A percentile compares a stretch with the other conserved stretches of the same genome.
Conservation (phyloP, 2,329 filamentous ascomycete genomes). For the Magnaporthiopsis poae region DNA sequence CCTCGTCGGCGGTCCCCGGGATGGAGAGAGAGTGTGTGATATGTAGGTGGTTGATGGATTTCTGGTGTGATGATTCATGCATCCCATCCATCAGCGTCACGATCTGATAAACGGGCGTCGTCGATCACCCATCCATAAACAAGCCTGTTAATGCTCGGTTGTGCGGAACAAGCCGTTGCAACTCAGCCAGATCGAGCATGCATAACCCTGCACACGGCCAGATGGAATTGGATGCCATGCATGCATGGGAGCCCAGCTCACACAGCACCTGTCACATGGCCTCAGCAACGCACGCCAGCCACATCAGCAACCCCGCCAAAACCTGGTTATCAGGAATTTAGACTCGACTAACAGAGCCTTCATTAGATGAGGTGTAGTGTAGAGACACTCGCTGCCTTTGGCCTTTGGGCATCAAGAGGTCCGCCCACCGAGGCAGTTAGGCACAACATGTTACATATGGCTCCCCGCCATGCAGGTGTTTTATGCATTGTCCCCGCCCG, state of each 20-base stretch:
- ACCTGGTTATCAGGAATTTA: not conserved
- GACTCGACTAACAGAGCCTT: too few relatives aligned
- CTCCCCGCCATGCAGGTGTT: not conserved
- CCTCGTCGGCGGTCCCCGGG: too few relatives aligned
- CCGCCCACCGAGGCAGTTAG: not conserved
- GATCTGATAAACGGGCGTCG: not conserved
- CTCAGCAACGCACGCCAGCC: not conserved
- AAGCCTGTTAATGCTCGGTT: not conserved
- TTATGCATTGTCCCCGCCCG: not conserved
- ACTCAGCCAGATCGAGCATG: not conserved
- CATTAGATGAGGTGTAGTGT: too few relatives aligned
- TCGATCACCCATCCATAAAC: not conserved
- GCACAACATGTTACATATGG: not conserved
- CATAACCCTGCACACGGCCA: not conserved
- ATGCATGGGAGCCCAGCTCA: too few relatives aligned
- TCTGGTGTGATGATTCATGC: not conserved
- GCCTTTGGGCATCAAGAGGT: too few relatives aligned
- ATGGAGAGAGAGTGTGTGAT: not conserved
- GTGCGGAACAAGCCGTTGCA: not conserved
- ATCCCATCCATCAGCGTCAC: not conserved
- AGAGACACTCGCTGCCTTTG: too few relatives aligned
- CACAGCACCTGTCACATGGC: not conserved
- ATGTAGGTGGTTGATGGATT: too few relatives aligned
- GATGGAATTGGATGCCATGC: not conserved
- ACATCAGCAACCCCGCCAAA: not conserved